Evolutionary conservation across 441 rosid species (phyloP), one percentile per base, ranked within the genome.

Genomic region (Jatropha multifida): DNA sequence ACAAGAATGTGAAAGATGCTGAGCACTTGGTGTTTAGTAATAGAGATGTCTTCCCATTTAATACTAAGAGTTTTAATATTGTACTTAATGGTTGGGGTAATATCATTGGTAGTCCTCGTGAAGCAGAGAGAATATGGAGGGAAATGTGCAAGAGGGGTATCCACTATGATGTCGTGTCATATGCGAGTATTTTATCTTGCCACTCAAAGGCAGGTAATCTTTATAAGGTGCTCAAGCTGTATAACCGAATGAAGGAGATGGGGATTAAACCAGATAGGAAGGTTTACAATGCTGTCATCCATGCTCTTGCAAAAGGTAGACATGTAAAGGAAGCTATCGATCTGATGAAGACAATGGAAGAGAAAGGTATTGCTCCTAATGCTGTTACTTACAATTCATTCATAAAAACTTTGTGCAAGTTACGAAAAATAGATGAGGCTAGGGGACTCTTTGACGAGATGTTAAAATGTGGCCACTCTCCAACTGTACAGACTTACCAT

Each of bases 1-100:
- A 96, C 74, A 94, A 92, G 90, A 92, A 96, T 75, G 97, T 92
- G 79, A 87, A 92, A 79, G 98, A 96, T 71, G 98, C 99, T 49
- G 98, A 89, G 85, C 98, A 92, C 76, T 83, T 94, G 87, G 85
- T 92, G 82, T 91, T 83, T 79, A 91, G 96, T 81, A 90, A 94
- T 78, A 85, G 79, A 59, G 85, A 77, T 67, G 90, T 83, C 42
- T 90, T 88, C 77, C 95, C 98, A 0, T 86, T 88, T 52, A 82
- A 88, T 52, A 86, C 87, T 20, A 94, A 94, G 81, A 94, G 97
- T 77, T 96, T 89, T 73, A 96, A 96, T 76, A 91, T 91, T 62
- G 85, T 94, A 73, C 89, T 94, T 9, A 92, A 90, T 55, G 97
- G 99, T 59, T 96, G 99, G 98, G 89, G 94, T 79, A 92, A 92